Evolutionary conservation across 2,329 filamentous ascomycete genomes (phyloP).

Genomic region (Metarhizium album): DNA sequence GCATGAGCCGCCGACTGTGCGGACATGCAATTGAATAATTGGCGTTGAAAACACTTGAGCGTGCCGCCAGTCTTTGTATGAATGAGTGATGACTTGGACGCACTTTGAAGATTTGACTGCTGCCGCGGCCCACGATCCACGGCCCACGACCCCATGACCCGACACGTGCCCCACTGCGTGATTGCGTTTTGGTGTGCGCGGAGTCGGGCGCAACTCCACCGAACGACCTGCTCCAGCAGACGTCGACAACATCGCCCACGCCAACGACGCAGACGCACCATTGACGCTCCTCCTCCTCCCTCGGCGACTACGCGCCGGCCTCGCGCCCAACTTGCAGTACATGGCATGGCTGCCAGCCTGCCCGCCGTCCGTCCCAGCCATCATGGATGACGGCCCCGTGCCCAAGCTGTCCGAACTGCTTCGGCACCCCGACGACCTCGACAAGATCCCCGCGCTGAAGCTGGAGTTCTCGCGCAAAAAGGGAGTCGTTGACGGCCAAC

Average conservation of each 20-base stretch:
- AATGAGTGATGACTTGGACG: no score
- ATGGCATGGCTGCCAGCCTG: conserved; percentile 8
- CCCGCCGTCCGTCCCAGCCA: conserved; percentile 3
- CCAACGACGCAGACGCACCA: no score
- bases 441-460: conserved; percentile 86
- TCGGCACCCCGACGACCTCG: conserved; percentile 90
- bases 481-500: conserved; percentile 76
- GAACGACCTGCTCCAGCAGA: not conserved
- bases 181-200: not conserved
- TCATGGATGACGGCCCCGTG: conserved; percentile 48
- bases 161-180: not conserved
- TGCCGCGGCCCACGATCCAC: no score
- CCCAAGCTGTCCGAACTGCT: conserved; percentile 87
- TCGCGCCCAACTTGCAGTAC: not conserved
- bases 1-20: not conserved
- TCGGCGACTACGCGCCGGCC: not conserved
- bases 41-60: no score
- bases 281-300: not conserved
- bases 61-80: no score
- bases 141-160: no score
- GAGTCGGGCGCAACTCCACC: not conserved
- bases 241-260: not conserved
- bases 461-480: conserved; percentile 93
- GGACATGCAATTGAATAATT: not conserved
- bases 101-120: no score